Evolutionary conservation across 495 filamentous ascomycete genomes (phyloP).

Genomic region (Neohortaea acidophila): DNA sequence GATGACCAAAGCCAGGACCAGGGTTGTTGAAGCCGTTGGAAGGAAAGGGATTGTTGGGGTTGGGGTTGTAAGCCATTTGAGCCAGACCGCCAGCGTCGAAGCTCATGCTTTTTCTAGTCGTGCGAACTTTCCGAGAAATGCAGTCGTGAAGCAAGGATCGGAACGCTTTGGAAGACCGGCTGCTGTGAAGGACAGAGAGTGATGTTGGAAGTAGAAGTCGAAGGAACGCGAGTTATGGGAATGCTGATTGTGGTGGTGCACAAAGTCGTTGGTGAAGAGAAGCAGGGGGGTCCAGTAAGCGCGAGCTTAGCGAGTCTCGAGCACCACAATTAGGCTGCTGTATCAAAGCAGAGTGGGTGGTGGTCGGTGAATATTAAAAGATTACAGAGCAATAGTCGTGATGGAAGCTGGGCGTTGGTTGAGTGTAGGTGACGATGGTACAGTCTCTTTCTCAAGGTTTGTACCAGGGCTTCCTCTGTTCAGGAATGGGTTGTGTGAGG

Average conservation of each 20-base stretch:
- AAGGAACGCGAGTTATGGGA: not conserved
- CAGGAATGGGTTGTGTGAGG: too few relatives aligned
- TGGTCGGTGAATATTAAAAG: slow-evolving; percentile 13
- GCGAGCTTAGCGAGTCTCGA: slow-evolving; percentile 3
- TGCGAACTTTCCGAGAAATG: not conserved
- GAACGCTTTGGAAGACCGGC: not conserved
- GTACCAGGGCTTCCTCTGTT: too few relatives aligned
- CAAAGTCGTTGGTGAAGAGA: slow-evolving; percentile 2
- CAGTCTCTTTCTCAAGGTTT: too few relatives aligned
- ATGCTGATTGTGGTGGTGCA: slow-evolving; percentile 7
- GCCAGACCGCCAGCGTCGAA: slow-evolving; percentile 98
- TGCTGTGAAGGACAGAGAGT: slow-evolving; percentile 2
- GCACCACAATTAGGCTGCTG: slow-evolving; percentile 18
- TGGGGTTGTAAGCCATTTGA: slow-evolving; percentile 90
- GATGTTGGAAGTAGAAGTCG: not conserved
- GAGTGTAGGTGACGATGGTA: too few relatives aligned
- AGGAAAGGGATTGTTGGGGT: slow-evolving; percentile 44
- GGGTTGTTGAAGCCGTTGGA: slow-evolving; percentile 54
- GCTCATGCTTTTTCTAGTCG: slow-evolving; percentile 39
- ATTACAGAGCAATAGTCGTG: slow-evolving; percentile 21
- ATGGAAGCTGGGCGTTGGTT: too few relatives aligned
- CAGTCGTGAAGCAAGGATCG: not conserved
- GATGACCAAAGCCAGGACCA: slow-evolving; percentile 64
- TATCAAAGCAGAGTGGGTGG: slow-evolving; percentile 13
- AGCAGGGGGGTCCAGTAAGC: not conserved